Conservation (phyloP, 2,329 filamentous ascomycete genomes). For the Fusarium pseudoanthophilum region DNA sequence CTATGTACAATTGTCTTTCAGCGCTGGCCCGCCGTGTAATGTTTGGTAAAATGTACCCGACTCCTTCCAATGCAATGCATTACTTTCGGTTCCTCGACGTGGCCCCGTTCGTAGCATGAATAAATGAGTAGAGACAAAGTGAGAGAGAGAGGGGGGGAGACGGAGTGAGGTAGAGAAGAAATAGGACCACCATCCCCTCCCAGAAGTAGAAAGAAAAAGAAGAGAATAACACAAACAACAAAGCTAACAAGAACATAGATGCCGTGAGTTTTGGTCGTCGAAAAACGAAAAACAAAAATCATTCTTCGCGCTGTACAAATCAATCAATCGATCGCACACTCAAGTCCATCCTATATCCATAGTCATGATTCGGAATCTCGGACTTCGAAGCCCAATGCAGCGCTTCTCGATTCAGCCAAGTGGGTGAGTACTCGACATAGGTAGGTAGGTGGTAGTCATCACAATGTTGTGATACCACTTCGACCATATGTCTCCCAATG, state of each 20-base stretch:
- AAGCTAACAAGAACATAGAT: slow-evolving; percentile 28
- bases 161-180: not conserved
- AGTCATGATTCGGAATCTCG: slow-evolving; percentile 24
- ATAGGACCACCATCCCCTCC: not conserved
- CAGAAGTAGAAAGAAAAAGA: not conserved
- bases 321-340: slow-evolving; percentile 16
- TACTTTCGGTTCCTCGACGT: slow-evolving; percentile 41
- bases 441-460: not conserved
- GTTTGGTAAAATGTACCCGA: slow-evolving; percentile 34
- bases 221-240: slow-evolving; percentile 14
- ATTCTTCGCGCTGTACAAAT: slow-evolving; percentile 17
- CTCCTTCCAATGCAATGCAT: slow-evolving; percentile 46
- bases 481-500: not conserved
- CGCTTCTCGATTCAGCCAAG: not conserved
- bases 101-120: slow-evolving; percentile 24
- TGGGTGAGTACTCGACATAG: not conserved
- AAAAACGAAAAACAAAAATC: not conserved
- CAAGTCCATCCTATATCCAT: slow-evolving; percentile 23
- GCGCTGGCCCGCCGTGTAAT: slow-evolving; percentile 40
- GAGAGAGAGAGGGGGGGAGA: not conserved
- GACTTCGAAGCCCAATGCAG: not conserved
- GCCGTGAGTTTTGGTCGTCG: slow-evolving; percentile 30
- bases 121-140: slow-evolving; percentile 1
- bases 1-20: slow-evolving; percentile 45
- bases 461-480: not conserved